phyloP scores from a whole-genome alignment of 192 early-diverging fungal species.

The Coemansia sp. region DNA sequence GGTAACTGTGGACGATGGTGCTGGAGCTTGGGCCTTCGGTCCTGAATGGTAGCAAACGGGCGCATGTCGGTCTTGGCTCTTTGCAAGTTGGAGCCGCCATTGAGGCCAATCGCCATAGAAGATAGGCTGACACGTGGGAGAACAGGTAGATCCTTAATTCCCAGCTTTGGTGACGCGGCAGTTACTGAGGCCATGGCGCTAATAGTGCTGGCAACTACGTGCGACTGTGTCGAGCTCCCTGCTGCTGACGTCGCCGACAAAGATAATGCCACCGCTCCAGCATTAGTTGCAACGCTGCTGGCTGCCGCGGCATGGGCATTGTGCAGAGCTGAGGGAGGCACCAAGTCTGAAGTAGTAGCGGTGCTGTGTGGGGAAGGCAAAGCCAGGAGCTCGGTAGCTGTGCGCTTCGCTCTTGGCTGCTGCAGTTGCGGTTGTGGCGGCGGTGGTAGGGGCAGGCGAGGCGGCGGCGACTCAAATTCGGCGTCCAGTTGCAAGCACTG shows the following conservation, averaged over 20 bases:
- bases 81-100: conserved; percentile 25
- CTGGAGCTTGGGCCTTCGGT: not conserved
- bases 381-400: not conserved
- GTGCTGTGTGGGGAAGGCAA: not conserved
- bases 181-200: conserved; percentile 2
- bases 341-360: conserved; percentile 2
- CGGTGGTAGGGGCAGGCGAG: conserved; percentile 11
- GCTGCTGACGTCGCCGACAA: not conserved
- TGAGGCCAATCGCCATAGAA: conserved; percentile 26
- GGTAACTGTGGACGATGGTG: not conserved
- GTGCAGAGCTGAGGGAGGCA: conserved; percentile 26
- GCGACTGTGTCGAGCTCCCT: not conserved
- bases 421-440: conserved; percentile 1
- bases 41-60: conserved; percentile 15
- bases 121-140: conserved; percentile 34
- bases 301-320: conserved; percentile 9
- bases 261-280: not conserved
- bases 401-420: not conserved
- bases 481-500: conserved; percentile 55
- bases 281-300: not conserved
- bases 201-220: not conserved
- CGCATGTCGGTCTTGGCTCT: conserved; percentile 44
- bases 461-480: conserved; percentile 6
- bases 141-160: conserved; percentile 24
- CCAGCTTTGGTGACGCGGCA: not conserved